Base-by-base conservation (phyloP, 768 basidiomycete species). In the Lentinula raphanica region DNA sequence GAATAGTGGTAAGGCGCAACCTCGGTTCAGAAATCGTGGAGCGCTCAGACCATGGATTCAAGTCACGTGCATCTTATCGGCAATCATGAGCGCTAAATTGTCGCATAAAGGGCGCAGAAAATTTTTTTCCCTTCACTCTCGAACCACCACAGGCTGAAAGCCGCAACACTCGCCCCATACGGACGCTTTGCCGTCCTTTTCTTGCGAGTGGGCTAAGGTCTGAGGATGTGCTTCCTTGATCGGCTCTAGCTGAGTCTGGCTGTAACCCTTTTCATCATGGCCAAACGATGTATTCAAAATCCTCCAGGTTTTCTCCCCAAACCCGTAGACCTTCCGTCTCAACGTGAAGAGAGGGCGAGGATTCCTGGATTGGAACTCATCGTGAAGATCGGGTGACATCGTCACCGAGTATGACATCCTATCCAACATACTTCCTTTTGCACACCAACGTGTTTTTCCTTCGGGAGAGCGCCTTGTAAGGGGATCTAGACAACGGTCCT, bases 161-260 rank as follows among this genome's bases (percentile, higher is more conserved):
- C 84, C 78, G 82, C 84, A 78, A 84, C 72, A 84, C 85, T 87
- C 84, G 83, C 73, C 62, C 72, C 84, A 66, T 63, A 83, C 80
- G 76, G 77, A 36, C 12, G 64, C 59, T 58, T 35, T 44, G 32
- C 19, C 60, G 58, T 72, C 67, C 65, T 60, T 59, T 57, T 62
- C n/a, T 86, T 71, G 78, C 83, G 84, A 87, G 85, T 86, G 85
- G 87, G 86, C 81, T 77, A 88, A 88, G 85, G 86, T 88, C 86
- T 86, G 87, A 88, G 85, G 71, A 80, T 83, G 81, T 73, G 82
- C 82, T 81, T 79, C 79, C 78, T 77, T 58, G 80, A 82, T 79
- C 64, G 83, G 72, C 79, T 74, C 81, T 82, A 77, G 83, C 80
- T 63, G 86, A 76, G 79, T 71, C 83, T 74, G 72, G 79, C 72